Percentiles rank a stretch among this genome's conserved stretches.
phyloP scores from a whole-genome alignment of 2,329 filamentous ascomycete species.

The Rhynchosporium agropyri region DNA sequence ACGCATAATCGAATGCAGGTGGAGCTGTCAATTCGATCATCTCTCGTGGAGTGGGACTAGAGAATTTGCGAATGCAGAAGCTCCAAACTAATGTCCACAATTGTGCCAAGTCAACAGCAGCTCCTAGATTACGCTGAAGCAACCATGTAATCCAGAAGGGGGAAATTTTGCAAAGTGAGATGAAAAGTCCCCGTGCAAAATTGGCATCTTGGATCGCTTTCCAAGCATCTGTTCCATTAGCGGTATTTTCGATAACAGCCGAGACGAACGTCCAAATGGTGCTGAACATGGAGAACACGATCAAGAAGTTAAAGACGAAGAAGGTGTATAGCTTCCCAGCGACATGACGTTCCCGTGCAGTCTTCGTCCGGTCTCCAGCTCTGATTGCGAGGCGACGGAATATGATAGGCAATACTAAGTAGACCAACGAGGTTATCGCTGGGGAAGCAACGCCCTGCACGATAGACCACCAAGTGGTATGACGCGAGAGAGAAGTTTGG shows the following conservation, averaged over 20 bases:
- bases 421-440: constrained; percentile 83
- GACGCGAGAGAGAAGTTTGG: constrained; percentile 59
- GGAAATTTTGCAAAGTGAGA: constrained; percentile 78
- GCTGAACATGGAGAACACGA: constrained; percentile 92
- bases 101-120: constrained; percentile 91
- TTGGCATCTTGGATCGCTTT: constrained; percentile 66
- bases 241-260: constrained; percentile 61
- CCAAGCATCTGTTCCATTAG: constrained; percentile 64
- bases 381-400: constrained; percentile 84
- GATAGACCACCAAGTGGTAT: constrained; percentile 76
- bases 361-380: constrained; percentile 89
- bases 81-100: constrained; percentile 81
- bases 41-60: constrained; percentile 85
- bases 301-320: constrained; percentile 95
- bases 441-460: constrained; percentile 92
- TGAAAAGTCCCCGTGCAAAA: constrained; percentile 66
- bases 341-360: constrained; percentile 87
- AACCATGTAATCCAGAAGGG: constrained; percentile 95
- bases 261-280: constrained; percentile 75
- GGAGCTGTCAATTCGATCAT: constrained; percentile 92
- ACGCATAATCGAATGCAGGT: constrained; percentile 90
- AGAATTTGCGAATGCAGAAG: constrained; percentile 82
- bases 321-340: constrained; percentile 89
- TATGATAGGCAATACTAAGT: constrained; percentile 84
- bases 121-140: constrained; percentile 88